phyloP scores from a whole-genome alignment of 495 filamentous ascomycete species.

The Cercophora newfieldiana region DNA sequence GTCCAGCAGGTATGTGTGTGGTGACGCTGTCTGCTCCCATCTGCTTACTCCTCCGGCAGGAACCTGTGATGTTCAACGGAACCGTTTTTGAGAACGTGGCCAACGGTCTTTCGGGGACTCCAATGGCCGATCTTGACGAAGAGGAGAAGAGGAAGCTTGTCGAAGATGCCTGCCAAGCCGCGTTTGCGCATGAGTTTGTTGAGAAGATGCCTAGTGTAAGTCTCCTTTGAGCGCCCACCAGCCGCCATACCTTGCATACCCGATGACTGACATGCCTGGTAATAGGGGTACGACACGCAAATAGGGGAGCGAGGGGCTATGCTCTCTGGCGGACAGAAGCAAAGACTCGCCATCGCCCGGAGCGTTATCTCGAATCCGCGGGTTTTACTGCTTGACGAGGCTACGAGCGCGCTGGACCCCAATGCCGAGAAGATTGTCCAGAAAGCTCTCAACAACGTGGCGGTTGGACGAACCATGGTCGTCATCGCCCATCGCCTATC shows the following conservation, averaged over 20 bases:
- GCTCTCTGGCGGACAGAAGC: conserved; percentile 57
- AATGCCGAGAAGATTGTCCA: conserved; percentile 66
- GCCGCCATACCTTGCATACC: not conserved
- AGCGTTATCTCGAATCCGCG: conserved; percentile 67
- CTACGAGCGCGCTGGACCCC: conserved; percentile 71
- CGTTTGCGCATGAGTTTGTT: conserved; percentile 59
- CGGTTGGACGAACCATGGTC: conserved; percentile 67
- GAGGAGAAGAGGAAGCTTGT: conserved; percentile 54
- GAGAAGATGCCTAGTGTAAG: conserved; percentile 50
- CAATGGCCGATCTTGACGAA: conserved; percentile 47
- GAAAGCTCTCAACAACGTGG: conserved; percentile 62
- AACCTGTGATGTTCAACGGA: conserved; percentile 71
- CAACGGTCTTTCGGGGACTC: conserved; percentile 59
- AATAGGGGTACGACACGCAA: conserved; percentile 55
- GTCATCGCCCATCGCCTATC: conserved; percentile 68
- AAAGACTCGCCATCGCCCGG: conserved; percentile 65
- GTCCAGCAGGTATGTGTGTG: conserved; percentile 54
- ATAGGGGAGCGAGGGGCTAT: conserved; percentile 52
- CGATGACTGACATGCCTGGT: not conserved
- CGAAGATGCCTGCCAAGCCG: conserved; percentile 54
- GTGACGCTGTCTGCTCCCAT: too few species aligned
- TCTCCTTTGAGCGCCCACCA: not conserved
- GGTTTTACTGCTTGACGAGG: conserved; percentile 78
- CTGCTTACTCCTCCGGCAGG: too few species aligned
- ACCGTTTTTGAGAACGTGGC: conserved; percentile 65